phyloP scores from a whole-genome alignment of 352 stramenopile genomes.

The Pythium guiyangense region DNA sequence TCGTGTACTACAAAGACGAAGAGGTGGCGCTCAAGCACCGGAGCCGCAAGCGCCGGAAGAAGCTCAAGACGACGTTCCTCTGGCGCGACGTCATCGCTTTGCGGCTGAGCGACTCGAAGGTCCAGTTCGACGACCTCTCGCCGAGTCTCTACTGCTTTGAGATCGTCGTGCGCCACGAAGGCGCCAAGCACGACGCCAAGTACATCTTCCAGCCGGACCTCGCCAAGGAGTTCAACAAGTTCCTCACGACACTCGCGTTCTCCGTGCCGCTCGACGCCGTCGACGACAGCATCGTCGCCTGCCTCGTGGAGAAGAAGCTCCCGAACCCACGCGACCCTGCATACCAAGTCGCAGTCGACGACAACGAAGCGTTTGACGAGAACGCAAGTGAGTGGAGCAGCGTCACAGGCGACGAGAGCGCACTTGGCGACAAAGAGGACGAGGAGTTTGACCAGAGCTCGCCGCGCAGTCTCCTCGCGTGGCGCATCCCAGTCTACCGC shows the following conservation, averaged over 20 bases:
- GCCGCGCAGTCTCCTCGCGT: slow-evolving; percentile 26
- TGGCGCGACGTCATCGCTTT: slow-evolving; percentile 66
- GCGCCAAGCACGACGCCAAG: slow-evolving; percentile 53
- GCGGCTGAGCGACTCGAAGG: slow-evolving; percentile 57
- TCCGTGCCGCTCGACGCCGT: slow-evolving; percentile 56
- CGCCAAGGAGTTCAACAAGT: slow-evolving; percentile 75
- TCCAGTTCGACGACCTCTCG: slow-evolving; percentile 84
- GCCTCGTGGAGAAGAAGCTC: slow-evolving; percentile 51
- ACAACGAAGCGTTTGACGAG: slow-evolving; percentile 51
- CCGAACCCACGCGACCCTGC: slow-evolving; percentile 43
- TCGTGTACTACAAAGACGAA: slow-evolving; percentile 85
- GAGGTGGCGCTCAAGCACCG: slow-evolving; percentile 74
- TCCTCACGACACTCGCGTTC: slow-evolving; percentile 65
- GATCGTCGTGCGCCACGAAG: slow-evolving; percentile 48
- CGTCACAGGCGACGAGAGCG: slow-evolving; percentile 81
- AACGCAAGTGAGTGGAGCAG: slow-evolving; percentile 81
- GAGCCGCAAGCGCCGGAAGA: slow-evolving; percentile 67
- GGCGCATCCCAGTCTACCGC: slow-evolving; percentile 64
- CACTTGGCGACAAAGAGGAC: slow-evolving; percentile 72
- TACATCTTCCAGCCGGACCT: slow-evolving; percentile 77
- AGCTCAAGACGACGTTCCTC: slow-evolving; percentile 70
- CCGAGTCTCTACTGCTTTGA: slow-evolving; percentile 80
- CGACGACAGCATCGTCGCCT: slow-evolving; percentile 59
- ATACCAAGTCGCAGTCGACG: slow-evolving; percentile 16
- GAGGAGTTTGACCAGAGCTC: slow-evolving; percentile 58